These are phyloP conservation scores for Pisolithus microcarpus DNA, from an alignment of 768 basidiomycete genomes.

Conservation along the genomic window DNA sequence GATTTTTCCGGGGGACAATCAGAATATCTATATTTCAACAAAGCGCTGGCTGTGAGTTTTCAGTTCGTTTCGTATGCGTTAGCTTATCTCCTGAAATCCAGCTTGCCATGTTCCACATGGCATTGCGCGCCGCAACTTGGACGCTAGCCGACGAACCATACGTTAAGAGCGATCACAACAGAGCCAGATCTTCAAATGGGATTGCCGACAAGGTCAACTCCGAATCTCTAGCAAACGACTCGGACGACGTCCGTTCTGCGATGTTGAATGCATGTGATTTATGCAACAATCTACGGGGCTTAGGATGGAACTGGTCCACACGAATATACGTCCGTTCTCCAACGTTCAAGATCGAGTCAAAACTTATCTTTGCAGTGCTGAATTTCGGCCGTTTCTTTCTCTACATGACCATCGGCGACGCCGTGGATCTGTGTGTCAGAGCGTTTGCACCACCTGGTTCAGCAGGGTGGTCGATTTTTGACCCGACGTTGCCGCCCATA, in stretches of 20 bases:
- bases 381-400: slow-evolving; percentile 9
- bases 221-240: neutral
- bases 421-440: neutral
- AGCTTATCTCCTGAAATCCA: slow-evolving; percentile 5
- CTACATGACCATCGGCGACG: slow-evolving; percentile 6
- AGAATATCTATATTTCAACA: slow-evolving; percentile 1
- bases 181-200: neutral
- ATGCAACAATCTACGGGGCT: slow-evolving; percentile 16
- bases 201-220: neutral
- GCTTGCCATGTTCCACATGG: slow-evolving; percentile 19
- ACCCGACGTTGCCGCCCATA: slow-evolving; percentile 26
- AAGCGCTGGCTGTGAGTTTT: slow-evolving; percentile 5
- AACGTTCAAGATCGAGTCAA: slow-evolving; percentile 14
- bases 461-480: slow-evolving; percentile 33
- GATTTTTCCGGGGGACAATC: slow-evolving; percentile 3
- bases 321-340: slow-evolving; percentile 10
- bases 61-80: no score
- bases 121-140: slow-evolving; percentile 22
- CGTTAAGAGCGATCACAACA: neutral
- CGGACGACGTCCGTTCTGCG: slow-evolving; percentile 5
- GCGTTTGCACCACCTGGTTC: slow-evolving; percentile 32
- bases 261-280: slow-evolving; percentile 26
- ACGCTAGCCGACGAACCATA: slow-evolving; percentile 9
- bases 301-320: slow-evolving; percentile 21
- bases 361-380: slow-evolving; percentile 10